Conservation (phyloP, 2,329 filamentous ascomycete genomes). For the Aureobasidium sp. region DNA sequence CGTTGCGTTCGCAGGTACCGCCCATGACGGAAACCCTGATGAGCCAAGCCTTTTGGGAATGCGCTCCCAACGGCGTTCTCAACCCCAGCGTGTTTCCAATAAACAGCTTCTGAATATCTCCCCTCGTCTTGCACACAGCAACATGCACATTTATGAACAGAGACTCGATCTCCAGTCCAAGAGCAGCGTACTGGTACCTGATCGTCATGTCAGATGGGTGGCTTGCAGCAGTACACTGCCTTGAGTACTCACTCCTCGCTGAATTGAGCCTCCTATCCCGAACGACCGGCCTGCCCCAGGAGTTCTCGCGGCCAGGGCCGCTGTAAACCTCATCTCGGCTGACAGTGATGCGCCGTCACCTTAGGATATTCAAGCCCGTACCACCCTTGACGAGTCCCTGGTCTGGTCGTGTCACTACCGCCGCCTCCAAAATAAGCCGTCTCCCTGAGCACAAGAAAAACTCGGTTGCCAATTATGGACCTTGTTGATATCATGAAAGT, state of each 20-base stretch:
- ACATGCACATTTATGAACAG: not conserved
- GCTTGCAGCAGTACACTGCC: not conserved
- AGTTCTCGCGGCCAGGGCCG: not conserved
- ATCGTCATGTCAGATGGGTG: conserved; percentile 1
- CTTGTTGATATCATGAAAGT: not conserved
- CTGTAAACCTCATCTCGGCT: conserved; percentile 5
- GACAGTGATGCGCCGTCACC: not conserved
- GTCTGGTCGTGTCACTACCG: not conserved
- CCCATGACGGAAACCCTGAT: conserved; percentile 6
- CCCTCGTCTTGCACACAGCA: not conserved
- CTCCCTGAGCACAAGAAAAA: not conserved
- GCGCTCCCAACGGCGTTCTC: not conserved
- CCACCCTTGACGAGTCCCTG: not conserved
- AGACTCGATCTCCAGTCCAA: not conserved
- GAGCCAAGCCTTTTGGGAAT: not conserved
- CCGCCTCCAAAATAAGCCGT: not conserved
- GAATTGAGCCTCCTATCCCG: not conserved
- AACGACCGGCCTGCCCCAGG: not conserved
- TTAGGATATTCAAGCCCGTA: not conserved
- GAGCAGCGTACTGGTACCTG: not conserved
- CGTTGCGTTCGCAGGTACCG: not conserved
- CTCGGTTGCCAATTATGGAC: not conserved
- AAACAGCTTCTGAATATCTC: not conserved
- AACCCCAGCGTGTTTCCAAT: not conserved
- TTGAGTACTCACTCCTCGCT: not conserved